Evolutionary conservation across 2,329 filamentous ascomycete species (phyloP), one percentile per base, ranked within the genome.

Genomic region (Nigrospora osmanthi): DNA sequence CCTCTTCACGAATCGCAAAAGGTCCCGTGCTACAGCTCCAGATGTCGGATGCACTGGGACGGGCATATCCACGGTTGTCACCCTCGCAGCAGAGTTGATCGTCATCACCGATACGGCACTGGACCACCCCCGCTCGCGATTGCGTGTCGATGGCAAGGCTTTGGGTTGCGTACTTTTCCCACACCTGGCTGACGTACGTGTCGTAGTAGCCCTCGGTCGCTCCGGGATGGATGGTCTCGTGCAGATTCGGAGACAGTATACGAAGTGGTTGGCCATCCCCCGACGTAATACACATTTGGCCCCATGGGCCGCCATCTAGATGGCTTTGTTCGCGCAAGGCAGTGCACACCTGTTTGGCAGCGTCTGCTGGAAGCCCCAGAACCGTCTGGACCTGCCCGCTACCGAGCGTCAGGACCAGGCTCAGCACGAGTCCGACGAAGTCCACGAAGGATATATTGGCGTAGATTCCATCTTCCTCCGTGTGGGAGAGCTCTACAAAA

Each of bases 1-100:
- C 69, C 6, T 51, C 36, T 0, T 43, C 51, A 2, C 51, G 42
- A n/a, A 64, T 63, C 2, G 50, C 60, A 45, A 76, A 75, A 0
- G 73, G 66, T 0, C 73, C 73, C 12, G 62, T 66, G 61, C 72
- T 69, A 61, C 72, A 76, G 16, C 70, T 68, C 63, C 69, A 78
- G 51, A 76, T 73, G 46, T 76, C 72, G 6, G 49, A 49, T 7
- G 65, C 61, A 14, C 36, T 38, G 23, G 11, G 11, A 11, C 36
- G 36, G 19, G 16, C 36, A 14, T 38, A 38, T 30, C 35, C 57
- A 3, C 64, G 61, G 54, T 69, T 67, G 49, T 73, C 71, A 1
- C 66, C 64, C 4, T 57, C 52, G 52, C 71, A 75, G 28, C 47
- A 50, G 14, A 75, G 53, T n/a, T 56, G 38, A 17, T 16, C 40